Evolutionary conservation across 2,329 filamentous ascomycete genomes (phyloP).

Genomic region (Cephalotrichum gorgonifer): DNA sequence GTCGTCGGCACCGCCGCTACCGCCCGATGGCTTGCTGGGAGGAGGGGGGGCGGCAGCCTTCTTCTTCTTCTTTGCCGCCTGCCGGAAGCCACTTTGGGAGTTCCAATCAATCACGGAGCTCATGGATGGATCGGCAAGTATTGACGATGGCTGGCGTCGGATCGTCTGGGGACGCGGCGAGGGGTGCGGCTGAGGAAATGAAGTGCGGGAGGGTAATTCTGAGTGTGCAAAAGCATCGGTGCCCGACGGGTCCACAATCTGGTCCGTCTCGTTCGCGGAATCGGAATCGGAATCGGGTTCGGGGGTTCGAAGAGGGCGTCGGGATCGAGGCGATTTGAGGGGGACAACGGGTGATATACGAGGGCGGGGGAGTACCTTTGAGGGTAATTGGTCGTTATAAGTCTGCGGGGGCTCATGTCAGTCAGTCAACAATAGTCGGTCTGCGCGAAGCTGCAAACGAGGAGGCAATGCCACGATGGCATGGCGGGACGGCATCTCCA

Average conservation of each 20-base stretch:
- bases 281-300: conserved; percentile 1
- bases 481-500: neutral
- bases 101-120: conserved; percentile 15
- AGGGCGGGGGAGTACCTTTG: neutral
- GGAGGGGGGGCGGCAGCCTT: neutral
- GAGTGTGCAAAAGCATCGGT: conserved; percentile 2
- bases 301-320: neutral
- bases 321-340: neutral
- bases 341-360: neutral
- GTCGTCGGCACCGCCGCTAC: conserved; percentile 13
- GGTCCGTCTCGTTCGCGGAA: neutral
- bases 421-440: neutral
- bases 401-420: neutral
- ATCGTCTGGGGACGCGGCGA: neutral
- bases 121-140: conserved; percentile 3
- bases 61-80: conserved; percentile 13
- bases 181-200: neutral
- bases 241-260: neutral
- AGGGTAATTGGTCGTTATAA: neutral
- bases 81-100: conserved; percentile 10
- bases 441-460: neutral
- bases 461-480: neutral
- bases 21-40: conserved; percentile 1
- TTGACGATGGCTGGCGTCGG: neutral
- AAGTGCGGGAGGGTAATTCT: neutral